Percentiles rank a stretch among this genome's conserved stretches.
Evolutionary conservation across 2,329 filamentous ascomycete species (phyloP).

Genomic region (Colletotrichum phormii): DNA sequence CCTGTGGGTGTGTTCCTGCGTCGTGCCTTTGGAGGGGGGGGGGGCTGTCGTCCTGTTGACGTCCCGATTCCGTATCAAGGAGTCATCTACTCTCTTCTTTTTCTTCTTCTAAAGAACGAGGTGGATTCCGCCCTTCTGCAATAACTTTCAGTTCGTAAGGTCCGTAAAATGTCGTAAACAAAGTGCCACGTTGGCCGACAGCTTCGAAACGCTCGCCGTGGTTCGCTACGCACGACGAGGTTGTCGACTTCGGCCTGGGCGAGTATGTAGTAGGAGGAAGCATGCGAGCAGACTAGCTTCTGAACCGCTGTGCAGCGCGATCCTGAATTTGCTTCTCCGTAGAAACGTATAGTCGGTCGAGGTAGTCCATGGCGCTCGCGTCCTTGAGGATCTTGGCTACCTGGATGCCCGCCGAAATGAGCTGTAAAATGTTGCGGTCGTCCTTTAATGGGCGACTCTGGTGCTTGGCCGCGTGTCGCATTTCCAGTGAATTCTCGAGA

Average conservation of each 20-base stretch:
- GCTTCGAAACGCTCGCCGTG: background rate
- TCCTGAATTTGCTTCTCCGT: slow-evolving; percentile 85
- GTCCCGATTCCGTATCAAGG: slow-evolving; percentile 30
- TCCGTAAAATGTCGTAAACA: slow-evolving; percentile 28
- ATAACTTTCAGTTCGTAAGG: slow-evolving; percentile 32
- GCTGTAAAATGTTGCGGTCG: slow-evolving; percentile 87
- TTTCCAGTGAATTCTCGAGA: slow-evolving; percentile 88
- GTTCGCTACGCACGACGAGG: slow-evolving; percentile 4
- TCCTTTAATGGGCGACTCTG: slow-evolving; percentile 87
- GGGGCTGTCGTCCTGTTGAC: slow-evolving; percentile 13
- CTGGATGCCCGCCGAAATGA: slow-evolving; percentile 88
- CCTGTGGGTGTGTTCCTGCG: slow-evolving; percentile 16
- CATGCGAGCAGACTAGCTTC: slow-evolving; percentile 40
- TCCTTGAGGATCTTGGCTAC: slow-evolving; percentile 90
- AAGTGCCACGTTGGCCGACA: background rate
- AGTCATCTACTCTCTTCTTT: slow-evolving; percentile 29
- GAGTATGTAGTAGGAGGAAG: background rate
- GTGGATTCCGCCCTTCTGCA: slow-evolving; percentile 19
- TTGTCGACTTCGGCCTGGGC: slow-evolving; percentile 6
- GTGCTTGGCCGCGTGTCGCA: slow-evolving; percentile 87
- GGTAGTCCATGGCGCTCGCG: slow-evolving; percentile 83
- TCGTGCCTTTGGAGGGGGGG: slow-evolving; percentile 20
- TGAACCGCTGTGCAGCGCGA: slow-evolving; percentile 60
- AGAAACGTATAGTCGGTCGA: slow-evolving; percentile 84
- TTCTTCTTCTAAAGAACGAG: slow-evolving; percentile 32